These are phyloP conservation scores for Pleurotus tuber-regium DNA, from an alignment of 768 basidiomycete species.

Conservation along the genomic window DNA sequence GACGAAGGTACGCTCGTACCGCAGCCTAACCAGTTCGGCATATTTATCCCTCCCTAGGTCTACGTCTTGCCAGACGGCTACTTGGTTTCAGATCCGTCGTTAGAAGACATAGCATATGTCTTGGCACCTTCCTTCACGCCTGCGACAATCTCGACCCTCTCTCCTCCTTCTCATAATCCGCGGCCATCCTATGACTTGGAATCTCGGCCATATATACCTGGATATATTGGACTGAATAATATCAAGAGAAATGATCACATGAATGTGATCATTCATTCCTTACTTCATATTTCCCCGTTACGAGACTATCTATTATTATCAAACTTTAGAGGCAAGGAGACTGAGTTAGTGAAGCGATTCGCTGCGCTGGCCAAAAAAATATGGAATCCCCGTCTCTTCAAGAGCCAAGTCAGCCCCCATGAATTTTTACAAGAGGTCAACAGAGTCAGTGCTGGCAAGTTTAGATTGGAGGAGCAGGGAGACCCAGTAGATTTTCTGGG, in stretches of 20 bases:
- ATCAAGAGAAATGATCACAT: slow-evolving; percentile 97
- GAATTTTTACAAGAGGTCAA: slow-evolving; percentile 98
- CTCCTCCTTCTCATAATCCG: slow-evolving; percentile 54
- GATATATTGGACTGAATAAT: slow-evolving; percentile 96
- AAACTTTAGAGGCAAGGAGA: slow-evolving; percentile 66
- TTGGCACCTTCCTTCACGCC: slow-evolving; percentile 85
- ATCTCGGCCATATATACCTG: slow-evolving; percentile 81
- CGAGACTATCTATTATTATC: slow-evolving; percentile 86
- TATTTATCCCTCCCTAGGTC: slow-evolving; percentile 52
- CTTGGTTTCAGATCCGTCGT: slow-evolving; percentile 91
- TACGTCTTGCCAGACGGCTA: slow-evolving; percentile 98
- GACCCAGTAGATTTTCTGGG: slow-evolving; percentile 96
- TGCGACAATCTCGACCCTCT: slow-evolving; percentile 50
- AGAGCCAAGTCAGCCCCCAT: slow-evolving; percentile 98
- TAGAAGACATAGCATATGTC: slow-evolving; percentile 93
- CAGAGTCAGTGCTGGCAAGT: slow-evolving; percentile 84
- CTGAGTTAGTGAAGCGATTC: slow-evolving; percentile 88
- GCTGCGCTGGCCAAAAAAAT: slow-evolving; percentile 86
- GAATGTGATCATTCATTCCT: slow-evolving; percentile 93
- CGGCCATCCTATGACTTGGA: slow-evolving; percentile 85
- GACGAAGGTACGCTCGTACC: slow-evolving; percentile 63
- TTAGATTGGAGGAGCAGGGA: slow-evolving; percentile 90
- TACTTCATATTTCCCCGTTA: slow-evolving; percentile 87
- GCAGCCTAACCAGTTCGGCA: slow-evolving; percentile 12
- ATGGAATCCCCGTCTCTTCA: slow-evolving; percentile 97